Percentiles rank a stretch among this genome's conserved stretches.
These are phyloP conservation scores for Xylaria grammica DNA, from an alignment of 495 filamentous ascomycete species.

Conservation along the genomic window DNA sequence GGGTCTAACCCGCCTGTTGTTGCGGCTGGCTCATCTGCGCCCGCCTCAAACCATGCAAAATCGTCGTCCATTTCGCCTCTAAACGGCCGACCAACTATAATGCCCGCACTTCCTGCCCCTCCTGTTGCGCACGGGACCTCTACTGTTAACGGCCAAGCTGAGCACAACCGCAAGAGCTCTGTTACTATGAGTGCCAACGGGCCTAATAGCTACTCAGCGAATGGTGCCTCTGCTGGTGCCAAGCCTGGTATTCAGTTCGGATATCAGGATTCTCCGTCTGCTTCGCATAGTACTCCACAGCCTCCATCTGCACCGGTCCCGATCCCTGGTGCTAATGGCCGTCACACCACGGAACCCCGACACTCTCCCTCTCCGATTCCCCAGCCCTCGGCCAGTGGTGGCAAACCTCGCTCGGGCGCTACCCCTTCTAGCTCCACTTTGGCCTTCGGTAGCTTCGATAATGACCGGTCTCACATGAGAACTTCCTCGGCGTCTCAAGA, in stretches of 20 bases:
- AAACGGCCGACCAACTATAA: slow-evolving; percentile 79
- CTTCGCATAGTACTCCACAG: slow-evolving; percentile 64
- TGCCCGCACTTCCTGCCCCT: slow-evolving; percentile 68
- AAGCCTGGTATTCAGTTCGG: slow-evolving; percentile 78
- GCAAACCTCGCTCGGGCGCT: slow-evolving; percentile 75
- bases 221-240: slow-evolving; percentile 67
- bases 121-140: slow-evolving; percentile 55
- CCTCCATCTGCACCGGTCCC: slow-evolving; percentile 67
- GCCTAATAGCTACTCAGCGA: slow-evolving; percentile 72
- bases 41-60: slow-evolving; percentile 78
- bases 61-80: slow-evolving; percentile 74
- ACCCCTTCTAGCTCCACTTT: slow-evolving; percentile 63
- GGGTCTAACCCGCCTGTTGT: slow-evolving; percentile 68
- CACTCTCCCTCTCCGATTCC: slow-evolving; percentile 89
- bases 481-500: slow-evolving; percentile 57
- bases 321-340: slow-evolving; percentile 66
- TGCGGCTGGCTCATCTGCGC: slow-evolving; percentile 67
- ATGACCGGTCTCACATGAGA: slow-evolving; percentile 66
- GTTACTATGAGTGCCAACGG: slow-evolving; percentile 86
- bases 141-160: slow-evolving; percentile 60
- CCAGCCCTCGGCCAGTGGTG: slow-evolving; percentile 82
- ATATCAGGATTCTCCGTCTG: slow-evolving; percentile 73
- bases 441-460: slow-evolving; percentile 84
- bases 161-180: slow-evolving; percentile 82
- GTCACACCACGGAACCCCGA: slow-evolving; percentile 68